These are phyloP conservation scores for Calendula officinalis DNA, from an alignment of 129 eudicot species.

Conservation along the genomic window DNA sequence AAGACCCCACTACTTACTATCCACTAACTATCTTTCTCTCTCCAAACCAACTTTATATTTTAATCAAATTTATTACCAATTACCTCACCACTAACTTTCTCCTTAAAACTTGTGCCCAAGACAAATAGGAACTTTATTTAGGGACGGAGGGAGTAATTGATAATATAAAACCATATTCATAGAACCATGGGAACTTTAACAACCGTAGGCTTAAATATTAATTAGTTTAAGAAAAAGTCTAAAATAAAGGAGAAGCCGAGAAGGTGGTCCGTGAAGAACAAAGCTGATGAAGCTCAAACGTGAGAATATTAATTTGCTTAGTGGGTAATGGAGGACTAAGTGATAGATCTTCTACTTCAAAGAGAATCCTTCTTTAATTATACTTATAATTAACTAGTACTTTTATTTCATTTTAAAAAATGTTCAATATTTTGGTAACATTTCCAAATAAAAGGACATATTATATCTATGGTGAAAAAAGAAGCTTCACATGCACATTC, in stretches of 20 bases:
- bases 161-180: not conserved
- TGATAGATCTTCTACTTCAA: slow-evolving; percentile 26
- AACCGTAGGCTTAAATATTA: slow-evolving; percentile 19
- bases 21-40: too few relatives aligned
- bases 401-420: not conserved
- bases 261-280: slow-evolving; percentile 35
- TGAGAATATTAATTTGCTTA: slow-evolving; percentile 26
- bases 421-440: not conserved
- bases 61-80: too few relatives aligned
- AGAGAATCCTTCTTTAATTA: slow-evolving; percentile 22
- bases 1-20: too few relatives aligned
- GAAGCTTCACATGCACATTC: slow-evolving; percentile 12
- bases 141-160: too few relatives aligned
- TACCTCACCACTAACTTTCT: too few relatives aligned
- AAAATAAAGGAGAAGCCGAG: slow-evolving; percentile 17
- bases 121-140: too few relatives aligned
- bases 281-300: slow-evolving; percentile 15
- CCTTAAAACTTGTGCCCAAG: too few relatives aligned
- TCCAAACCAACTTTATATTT: too few relatives aligned
- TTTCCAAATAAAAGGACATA: not conserved
- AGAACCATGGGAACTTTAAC: slow-evolving; percentile 16
- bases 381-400: not conserved
- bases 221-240: slow-evolving; percentile 15
- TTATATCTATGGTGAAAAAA: slow-evolving; percentile 1
- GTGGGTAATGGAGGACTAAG: slow-evolving; percentile 22